Base-by-base conservation (phyloP, 2,329 filamentous ascomycete genomes). In the Cercospora janseana region DNA sequence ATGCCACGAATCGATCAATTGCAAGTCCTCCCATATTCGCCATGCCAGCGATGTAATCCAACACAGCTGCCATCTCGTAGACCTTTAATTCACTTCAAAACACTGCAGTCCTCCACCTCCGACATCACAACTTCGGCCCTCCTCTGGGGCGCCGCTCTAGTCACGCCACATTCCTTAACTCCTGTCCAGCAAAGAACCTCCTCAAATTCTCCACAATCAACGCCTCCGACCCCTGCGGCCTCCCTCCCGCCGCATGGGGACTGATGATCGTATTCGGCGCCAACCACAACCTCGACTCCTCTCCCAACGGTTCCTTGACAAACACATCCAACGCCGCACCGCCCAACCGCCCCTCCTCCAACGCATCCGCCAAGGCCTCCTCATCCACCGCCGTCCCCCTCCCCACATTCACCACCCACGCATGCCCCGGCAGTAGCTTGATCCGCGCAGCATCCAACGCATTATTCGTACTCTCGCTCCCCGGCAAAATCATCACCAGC, bases 371-470 rank as follows among this genome's bases (percentile, higher is more conserved):
- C 9, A 79, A 63, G 4, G 75, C 76, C 1, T 62, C 62, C 60
- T 79, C 77, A 44, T 79, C 72, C 12, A 79, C 71, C 12, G 88
- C 70, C 2, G 83, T 83, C 0, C 84, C 86, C 3, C 86, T 72
- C 5, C 82, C 82, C 0, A 85, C 86, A 63, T 90, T 89, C 38
- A 89, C 71, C 7, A 90, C 71, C n/a, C 88, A 68, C 0, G 82
- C 79, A 64, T 84, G 81, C 56, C 74, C 75, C 28, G 81, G 80
- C 54, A 84, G 67, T 37, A 75, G 62, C 56, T 67, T 70, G 35
- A 84, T 63, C 6, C 79, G 66, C 65, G 80, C 77, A 21, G 71
- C 72, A 58, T 78, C 79, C 52, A 84, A 72, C 1, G 72, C 79
- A 59, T 83, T 69, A 27, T 69, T 69, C 20, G 81, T 84, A n/a